Conservation (phyloP, 768 basidiomycete genomes). For the Mycena olivaceomarginata region DNA sequence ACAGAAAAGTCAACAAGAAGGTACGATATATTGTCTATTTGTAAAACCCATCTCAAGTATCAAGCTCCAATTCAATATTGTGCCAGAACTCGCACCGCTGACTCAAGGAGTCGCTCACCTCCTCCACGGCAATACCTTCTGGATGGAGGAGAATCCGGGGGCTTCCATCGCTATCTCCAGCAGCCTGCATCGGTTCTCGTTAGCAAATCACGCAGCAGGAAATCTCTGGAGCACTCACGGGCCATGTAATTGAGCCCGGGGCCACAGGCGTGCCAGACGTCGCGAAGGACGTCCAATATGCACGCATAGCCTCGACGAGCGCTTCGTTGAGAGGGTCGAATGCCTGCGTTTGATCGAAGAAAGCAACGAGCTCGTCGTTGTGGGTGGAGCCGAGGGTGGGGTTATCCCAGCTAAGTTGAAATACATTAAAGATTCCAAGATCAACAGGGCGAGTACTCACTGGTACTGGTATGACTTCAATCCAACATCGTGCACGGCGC, state of each 20-base stretch:
- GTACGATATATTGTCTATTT: not conserved
- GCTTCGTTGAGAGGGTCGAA: conserved; percentile 51
- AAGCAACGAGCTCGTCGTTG: conserved; percentile 58
- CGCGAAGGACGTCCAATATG: conserved; percentile 65
- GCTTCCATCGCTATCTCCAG: conserved; percentile 42
- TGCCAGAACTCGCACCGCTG: conserved; percentile 57
- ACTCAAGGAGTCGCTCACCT: conserved; percentile 42
- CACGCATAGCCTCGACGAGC: conserved; percentile 59
- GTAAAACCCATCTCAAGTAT: not conserved
- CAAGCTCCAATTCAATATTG: conserved; percentile 37
- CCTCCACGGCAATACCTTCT: conserved; percentile 48
- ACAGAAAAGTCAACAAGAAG: no score
- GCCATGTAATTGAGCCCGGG: conserved; percentile 48
- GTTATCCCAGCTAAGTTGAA: conserved; percentile 58
- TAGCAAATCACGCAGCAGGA: not conserved
- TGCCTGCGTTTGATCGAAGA: conserved; percentile 52
- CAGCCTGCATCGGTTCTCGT: not conserved
- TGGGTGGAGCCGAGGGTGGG: conserved; percentile 61
- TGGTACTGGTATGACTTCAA: conserved; percentile 58
- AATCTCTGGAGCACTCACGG: conserved; percentile 46
- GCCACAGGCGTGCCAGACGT: conserved; percentile 55
- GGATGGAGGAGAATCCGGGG: conserved; percentile 57
- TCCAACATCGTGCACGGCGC: conserved; percentile 45
- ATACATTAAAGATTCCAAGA: conserved; percentile 4
- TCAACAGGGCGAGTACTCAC: conserved; percentile 41